A percentile compares a stretch with the other conserved stretches of the same genome.
Conservation (phyloP, 371 early-diverging fungal species). For the Actinomortierella wolfii region DNA sequence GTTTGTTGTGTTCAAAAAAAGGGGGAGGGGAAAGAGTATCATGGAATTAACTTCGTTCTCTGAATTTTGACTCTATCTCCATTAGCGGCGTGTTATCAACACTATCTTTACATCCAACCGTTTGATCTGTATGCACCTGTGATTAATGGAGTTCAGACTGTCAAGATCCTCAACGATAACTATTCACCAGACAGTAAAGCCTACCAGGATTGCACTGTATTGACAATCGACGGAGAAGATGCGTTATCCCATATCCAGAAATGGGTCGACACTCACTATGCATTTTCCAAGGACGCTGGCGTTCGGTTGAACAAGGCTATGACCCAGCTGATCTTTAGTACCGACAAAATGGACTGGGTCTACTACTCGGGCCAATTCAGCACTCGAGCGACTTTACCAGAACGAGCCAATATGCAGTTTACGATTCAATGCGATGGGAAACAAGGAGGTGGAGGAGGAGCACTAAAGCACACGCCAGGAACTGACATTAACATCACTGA, state of each 20-base stretch:
- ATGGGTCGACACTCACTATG: slow-evolving; percentile 18
- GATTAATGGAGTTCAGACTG: slow-evolving; percentile 18
- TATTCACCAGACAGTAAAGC: neutral
- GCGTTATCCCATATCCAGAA: slow-evolving; percentile 25
- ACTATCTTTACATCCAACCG: slow-evolving; percentile 30
- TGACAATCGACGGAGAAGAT: slow-evolving; percentile 21
- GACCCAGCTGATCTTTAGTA: neutral
- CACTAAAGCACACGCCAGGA: no score
- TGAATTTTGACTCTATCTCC: no score
- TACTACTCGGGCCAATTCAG: slow-evolving; percentile 9
- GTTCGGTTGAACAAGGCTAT: slow-evolving; percentile 40
- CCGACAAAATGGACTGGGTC: slow-evolving; percentile 4
- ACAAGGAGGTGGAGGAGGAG: no score
- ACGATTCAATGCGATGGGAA: slow-evolving; percentile 11
- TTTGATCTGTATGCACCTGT: slow-evolving; percentile 39
- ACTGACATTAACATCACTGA: no score
- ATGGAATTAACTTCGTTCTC: no score
- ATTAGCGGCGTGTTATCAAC: slow-evolving; percentile 24
- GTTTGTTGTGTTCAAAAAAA: no score
- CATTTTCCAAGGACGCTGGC: slow-evolving; percentile 34
- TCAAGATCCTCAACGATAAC: slow-evolving; percentile 19
- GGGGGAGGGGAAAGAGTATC: no score
- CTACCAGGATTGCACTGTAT: slow-evolving; percentile 21
- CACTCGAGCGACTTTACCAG: slow-evolving; percentile 18
- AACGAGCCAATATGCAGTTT: slow-evolving; percentile 7